Evolutionary conservation across 345 rosid genomes (phyloP).

Genomic region (Lepidium sativum): DNA sequence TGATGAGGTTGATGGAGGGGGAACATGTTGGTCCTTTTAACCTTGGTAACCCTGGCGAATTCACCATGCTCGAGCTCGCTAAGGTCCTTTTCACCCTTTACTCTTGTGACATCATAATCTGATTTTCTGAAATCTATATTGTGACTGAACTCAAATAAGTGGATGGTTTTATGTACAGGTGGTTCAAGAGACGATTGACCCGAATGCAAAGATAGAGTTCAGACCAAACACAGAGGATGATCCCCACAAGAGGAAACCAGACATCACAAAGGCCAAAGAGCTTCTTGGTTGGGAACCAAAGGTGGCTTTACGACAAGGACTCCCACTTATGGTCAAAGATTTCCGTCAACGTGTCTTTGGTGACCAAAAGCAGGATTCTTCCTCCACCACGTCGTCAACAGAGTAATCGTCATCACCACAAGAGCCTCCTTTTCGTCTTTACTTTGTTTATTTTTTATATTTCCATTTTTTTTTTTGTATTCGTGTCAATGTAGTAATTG

Average conservation of each 20-base stretch:
- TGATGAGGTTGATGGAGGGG: slow-evolving; percentile 98
- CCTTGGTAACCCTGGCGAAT: slow-evolving; percentile 97
- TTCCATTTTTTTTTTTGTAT: not conserved
- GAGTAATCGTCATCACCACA: not conserved
- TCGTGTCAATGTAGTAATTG: slow-evolving; percentile 3
- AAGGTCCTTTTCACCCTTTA: slow-evolving; percentile 35
- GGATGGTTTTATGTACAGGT: slow-evolving; percentile 38
- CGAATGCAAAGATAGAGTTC: slow-evolving; percentile 89
- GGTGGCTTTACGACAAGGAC: slow-evolving; percentile 76
- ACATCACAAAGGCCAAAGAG: slow-evolving; percentile 81
- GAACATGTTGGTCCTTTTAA: slow-evolving; percentile 98
- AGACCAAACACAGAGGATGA: slow-evolving; percentile 93
- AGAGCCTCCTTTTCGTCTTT: not conserved
- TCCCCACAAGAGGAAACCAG: slow-evolving; percentile 99
- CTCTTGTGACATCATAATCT: not conserved
- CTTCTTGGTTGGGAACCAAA: slow-evolving; percentile 93
- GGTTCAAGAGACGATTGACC: slow-evolving; percentile 93
- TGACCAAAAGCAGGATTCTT: slow-evolving; percentile 62
- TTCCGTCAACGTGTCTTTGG: slow-evolving; percentile 90
- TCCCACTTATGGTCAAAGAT: slow-evolving; percentile 89
- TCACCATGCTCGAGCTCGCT: slow-evolving; percentile 98
- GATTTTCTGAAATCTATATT: not conserved
- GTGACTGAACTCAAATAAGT: not conserved
- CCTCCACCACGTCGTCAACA: slow-evolving; percentile 32
- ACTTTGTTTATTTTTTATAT: not conserved